Percentiles rank a stretch among this genome's conserved stretches.
These are phyloP conservation scores for Cryptococcus maquisensis DNA, from an alignment of 1,284 basidiomycete genomes.

Conservation along the genomic window DNA sequence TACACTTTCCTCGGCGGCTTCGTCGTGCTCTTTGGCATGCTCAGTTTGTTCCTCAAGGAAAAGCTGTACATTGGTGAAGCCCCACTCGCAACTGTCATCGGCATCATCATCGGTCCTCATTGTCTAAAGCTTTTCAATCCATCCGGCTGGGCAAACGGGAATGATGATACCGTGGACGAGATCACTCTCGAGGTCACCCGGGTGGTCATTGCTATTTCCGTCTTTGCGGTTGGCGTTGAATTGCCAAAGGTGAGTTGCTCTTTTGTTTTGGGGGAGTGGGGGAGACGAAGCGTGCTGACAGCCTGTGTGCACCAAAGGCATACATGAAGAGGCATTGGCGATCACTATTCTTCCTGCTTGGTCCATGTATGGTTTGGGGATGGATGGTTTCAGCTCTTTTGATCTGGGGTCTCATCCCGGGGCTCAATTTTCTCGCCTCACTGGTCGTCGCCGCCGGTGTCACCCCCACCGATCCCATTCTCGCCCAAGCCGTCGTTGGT, in stretches of 20 bases:
- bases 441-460: conserved; percentile 89
- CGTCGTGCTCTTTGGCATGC: conserved; percentile 80
- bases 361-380: conserved; percentile 77
- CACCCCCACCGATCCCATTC: conserved; percentile 87
- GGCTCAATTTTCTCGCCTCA: conserved; percentile 76
- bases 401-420: conserved; percentile 83
- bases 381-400: conserved; percentile 84
- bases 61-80: conserved; percentile 95
- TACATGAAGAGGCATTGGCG: conserved; percentile 91
- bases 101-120: conserved; percentile 87
- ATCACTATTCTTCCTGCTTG: conserved; percentile 77
- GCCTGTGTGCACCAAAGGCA: conserved; percentile 49
- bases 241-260: conserved; percentile 63
- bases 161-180: conserved; percentile 56
- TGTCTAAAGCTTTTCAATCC: conserved; percentile 83
- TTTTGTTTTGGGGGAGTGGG: background rate
- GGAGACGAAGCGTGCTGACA: background rate
- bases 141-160: conserved; percentile 64
- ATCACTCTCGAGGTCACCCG: conserved; percentile 88
- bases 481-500: conserved; percentile 67
- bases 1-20: conserved; percentile 84
- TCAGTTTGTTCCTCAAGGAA: conserved; percentile 75
- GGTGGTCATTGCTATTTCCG: conserved; percentile 93
- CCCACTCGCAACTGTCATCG: conserved; percentile 89
- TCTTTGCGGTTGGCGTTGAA: conserved; percentile 97